Conservation (phyloP, 352 stramenopile genomes). For the Phytophthora podocarpi region DNA sequence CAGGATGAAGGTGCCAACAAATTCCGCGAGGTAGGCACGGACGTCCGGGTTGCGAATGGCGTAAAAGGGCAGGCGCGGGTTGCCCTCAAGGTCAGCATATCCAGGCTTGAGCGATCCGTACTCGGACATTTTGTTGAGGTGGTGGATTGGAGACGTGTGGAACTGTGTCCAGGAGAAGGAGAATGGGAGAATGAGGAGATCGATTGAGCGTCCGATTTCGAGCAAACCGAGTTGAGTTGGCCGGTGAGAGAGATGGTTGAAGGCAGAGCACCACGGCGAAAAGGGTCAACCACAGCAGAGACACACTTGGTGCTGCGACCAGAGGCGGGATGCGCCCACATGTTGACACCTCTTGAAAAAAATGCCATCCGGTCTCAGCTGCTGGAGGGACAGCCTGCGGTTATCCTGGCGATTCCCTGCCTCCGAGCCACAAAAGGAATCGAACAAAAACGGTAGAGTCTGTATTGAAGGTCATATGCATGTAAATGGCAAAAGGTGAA, state of each 20-base stretch:
- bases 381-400: slow-evolving; percentile 16
- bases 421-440: slow-evolving; percentile 20
- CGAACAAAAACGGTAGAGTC: slow-evolving; percentile 24
- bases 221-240: neutral
- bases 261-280: slow-evolving; percentile 8
- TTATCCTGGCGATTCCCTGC: slow-evolving; percentile 3
- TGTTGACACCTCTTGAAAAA: slow-evolving; percentile 26
- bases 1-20: slow-evolving; percentile 68
- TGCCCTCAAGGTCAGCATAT: slow-evolving; percentile 36
- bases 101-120: slow-evolving; percentile 39
- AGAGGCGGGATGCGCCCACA: slow-evolving; percentile 9
- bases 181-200: slow-evolving; percentile 27
- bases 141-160: slow-evolving; percentile 10
- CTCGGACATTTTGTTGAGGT: slow-evolving; percentile 33
- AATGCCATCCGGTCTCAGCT: slow-evolving; percentile 28
- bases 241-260: slow-evolving; percentile 18
- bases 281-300: slow-evolving; percentile 8
- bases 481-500: slow-evolving; percentile 2
- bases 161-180: slow-evolving; percentile 4
- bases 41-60: slow-evolving; percentile 36
- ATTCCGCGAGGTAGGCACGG: slow-evolving; percentile 62
- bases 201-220: neutral
- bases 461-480: slow-evolving; percentile 1
- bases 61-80: slow-evolving; percentile 37
- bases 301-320: slow-evolving; percentile 12